Conservation (phyloP, 2,329 filamentous ascomycete species). For the Seiridium unicorne region DNA sequence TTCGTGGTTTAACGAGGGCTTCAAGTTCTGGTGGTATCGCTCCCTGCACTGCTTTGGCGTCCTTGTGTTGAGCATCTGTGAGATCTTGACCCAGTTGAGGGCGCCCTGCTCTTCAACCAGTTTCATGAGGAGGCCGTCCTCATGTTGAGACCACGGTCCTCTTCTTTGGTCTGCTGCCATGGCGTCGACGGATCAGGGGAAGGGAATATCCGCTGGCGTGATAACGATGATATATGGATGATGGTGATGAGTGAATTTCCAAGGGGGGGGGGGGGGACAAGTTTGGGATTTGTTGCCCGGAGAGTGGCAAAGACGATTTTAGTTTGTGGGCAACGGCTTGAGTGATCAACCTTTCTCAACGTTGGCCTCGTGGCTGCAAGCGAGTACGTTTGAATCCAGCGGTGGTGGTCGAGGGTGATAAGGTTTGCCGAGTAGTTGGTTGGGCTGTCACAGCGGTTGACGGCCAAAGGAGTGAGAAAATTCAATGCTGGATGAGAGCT, state of each 20-base stretch:
- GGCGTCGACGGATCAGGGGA: background rate
- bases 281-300: too few species aligned
- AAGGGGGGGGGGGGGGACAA: too few species aligned
- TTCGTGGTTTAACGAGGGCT: conserved; percentile 69
- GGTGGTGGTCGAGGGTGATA: background rate
- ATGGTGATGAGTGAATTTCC: too few species aligned
- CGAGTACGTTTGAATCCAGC: background rate
- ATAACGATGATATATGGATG: too few species aligned
- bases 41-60: conserved; percentile 95
- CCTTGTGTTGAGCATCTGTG: conserved; percentile 70
- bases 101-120: conserved; percentile 71
- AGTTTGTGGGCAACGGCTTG: background rate
- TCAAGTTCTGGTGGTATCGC: conserved; percentile 91
- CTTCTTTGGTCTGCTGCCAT: conserved; percentile 37
- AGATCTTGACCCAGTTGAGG: conserved; percentile 88
- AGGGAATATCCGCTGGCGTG: too few species aligned
- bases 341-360: background rate
- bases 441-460: background rate
- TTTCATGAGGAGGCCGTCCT: conserved; percentile 69
- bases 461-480: background rate
- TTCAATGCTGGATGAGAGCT: background rate
- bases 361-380: background rate
- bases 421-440: background rate
- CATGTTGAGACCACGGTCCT: conserved; percentile 79
- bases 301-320: background rate